phyloP scores from a whole-genome alignment of 2,329 filamentous ascomycete genomes.

The Aureobasidium sp. region DNA sequence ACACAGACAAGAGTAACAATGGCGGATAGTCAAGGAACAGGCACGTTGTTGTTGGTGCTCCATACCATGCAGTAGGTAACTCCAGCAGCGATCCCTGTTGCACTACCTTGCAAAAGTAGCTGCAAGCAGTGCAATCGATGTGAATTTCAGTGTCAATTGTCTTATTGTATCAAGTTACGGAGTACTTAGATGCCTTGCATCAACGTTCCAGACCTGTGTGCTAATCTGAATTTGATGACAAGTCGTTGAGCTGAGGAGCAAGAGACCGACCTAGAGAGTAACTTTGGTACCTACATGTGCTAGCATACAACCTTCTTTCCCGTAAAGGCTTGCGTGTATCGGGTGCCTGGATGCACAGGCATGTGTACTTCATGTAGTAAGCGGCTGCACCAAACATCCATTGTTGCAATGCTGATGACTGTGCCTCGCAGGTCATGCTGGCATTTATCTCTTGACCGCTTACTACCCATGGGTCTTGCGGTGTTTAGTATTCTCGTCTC shows the following conservation, averaged over 20 bases:
- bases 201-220: neutral
- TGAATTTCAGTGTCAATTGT: neutral
- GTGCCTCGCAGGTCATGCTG: neutral
- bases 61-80: neutral
- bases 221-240: neutral
- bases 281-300: neutral
- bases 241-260: neutral
- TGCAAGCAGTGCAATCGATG: neutral
- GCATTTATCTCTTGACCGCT: neutral
- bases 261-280: neutral
- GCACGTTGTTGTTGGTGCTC: neutral
- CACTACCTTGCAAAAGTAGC: neutral
- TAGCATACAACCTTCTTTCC: neutral
- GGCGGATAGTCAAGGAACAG: neutral
- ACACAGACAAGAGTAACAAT: neutral
- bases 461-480: neutral
- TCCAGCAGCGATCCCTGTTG: neutral
- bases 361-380: neutral
- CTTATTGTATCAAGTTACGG: no score
- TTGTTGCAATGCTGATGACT: neutral
- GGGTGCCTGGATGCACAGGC: neutral
- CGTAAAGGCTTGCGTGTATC: constrained; percentile 4
- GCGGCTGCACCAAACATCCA: neutral
- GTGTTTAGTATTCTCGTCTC: neutral
- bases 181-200: neutral